Conservation (phyloP, 805 yeast species). For the Pichia gijzeniarum region DNA sequence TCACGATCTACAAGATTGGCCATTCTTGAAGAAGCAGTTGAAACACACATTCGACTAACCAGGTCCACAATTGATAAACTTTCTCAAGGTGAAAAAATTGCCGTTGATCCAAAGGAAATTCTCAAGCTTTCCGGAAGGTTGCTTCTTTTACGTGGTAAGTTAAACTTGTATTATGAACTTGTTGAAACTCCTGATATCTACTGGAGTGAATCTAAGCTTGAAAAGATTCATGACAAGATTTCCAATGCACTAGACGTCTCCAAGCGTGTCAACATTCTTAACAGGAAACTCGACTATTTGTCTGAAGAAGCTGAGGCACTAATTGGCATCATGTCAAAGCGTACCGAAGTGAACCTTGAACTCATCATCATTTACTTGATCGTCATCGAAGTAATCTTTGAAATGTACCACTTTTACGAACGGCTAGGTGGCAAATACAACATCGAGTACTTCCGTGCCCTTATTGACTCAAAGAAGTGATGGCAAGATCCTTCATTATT, state of each 20-base stretch:
- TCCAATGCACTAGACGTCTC: conserved; percentile 68
- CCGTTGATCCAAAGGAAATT: conserved; percentile 53
- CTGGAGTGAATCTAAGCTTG: conserved; percentile 88
- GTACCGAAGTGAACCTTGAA: conserved; percentile 69
- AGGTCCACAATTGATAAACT: conserved; percentile 58
- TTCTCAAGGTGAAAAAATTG: conserved; percentile 52
- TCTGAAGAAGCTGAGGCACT: conserved; percentile 82
- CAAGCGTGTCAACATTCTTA: conserved; percentile 72
- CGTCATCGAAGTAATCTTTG: conserved; percentile 80
- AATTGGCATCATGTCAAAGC: conserved; percentile 67
- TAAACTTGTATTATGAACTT: conserved; percentile 80
- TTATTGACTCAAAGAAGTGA: not conserved
- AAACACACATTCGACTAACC: conserved; percentile 57
- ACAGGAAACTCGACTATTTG: conserved; percentile 83
- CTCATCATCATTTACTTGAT: conserved; percentile 84
- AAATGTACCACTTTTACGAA: conserved; percentile 67
- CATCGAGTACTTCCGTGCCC: conserved; percentile 12
- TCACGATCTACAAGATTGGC: conserved; percentile 84
- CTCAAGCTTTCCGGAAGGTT: conserved; percentile 67
- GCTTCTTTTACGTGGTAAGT: conserved; percentile 69
- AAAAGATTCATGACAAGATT: conserved; percentile 63
- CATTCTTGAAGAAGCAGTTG: conserved; percentile 66
- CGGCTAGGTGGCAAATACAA: conserved; percentile 28
- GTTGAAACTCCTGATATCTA: conserved; percentile 90
- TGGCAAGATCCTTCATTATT: not conserved